Evolutionary conservation across 805 yeast species (phyloP).

Genomic region (Pichia nakasei): DNA sequence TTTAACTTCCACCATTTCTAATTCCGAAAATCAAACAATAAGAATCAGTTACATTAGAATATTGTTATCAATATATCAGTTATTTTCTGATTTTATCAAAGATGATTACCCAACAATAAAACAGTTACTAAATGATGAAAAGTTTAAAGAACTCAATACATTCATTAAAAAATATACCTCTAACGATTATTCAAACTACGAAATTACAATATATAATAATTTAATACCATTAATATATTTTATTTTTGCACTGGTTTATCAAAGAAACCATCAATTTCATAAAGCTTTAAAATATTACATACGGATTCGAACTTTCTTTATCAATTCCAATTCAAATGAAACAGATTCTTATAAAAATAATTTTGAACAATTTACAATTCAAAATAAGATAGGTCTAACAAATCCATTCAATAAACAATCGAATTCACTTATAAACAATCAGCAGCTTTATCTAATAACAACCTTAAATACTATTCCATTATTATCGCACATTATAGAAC

Average conservation of each 20-base stretch:
- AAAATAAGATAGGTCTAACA: background rate
- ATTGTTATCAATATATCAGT: constrained; percentile 20
- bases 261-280: constrained; percentile 28
- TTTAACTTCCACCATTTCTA: background rate
- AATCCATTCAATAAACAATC: background rate
- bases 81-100: constrained; percentile 29
- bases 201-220: constrained; percentile 28
- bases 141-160: background rate
- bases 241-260: constrained; percentile 33
- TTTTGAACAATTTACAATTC: constrained; percentile 14
- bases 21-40: background rate
- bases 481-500: constrained; percentile 13
- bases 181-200: constrained; percentile 32
- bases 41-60: background rate
- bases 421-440: background rate
- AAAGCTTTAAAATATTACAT: constrained; percentile 33
- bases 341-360: background rate
- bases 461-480: constrained; percentile 20
- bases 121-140: constrained; percentile 10
- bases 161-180: constrained; percentile 27
- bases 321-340: background rate
- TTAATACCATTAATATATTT: constrained; percentile 32
- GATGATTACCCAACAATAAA: constrained; percentile 15
- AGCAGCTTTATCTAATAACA: constrained; percentile 5
- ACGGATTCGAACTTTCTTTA: constrained; percentile 8